phyloP scores from a whole-genome alignment of 139 green algal genomes.

The Zygnema cylindricum region DNA sequence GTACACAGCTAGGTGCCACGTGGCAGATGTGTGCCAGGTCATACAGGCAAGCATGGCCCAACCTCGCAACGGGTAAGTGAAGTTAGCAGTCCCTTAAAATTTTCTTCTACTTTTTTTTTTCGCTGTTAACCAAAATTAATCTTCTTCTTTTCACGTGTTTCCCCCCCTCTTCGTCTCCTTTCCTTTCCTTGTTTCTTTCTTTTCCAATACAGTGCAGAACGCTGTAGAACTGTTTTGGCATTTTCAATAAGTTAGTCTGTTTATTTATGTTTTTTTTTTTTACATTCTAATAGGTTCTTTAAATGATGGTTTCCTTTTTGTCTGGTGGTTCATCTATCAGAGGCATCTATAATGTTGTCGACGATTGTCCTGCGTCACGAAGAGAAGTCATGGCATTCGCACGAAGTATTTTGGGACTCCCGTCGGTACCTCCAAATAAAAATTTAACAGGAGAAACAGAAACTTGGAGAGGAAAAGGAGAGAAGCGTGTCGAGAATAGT shows the following conservation, averaged over 20 bases:
- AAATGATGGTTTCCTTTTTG: too few relatives aligned
- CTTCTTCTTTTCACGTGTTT: neutral
- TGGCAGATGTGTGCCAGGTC: slow-evolving; percentile 78
- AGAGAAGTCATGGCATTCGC: slow-evolving; percentile 68
- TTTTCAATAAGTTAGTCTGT: neutral
- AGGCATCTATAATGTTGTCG: slow-evolving; percentile 79
- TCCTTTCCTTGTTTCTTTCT: neutral
- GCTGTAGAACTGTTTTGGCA: neutral
- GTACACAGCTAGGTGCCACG: slow-evolving; percentile 76
- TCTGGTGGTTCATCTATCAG: too few relatives aligned
- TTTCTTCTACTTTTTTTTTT: neutral
- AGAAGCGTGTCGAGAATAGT: slow-evolving; percentile 78
- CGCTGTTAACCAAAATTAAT: neutral
- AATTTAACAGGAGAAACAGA: neutral
- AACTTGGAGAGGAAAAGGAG: slow-evolving; percentile 35
- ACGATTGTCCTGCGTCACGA: slow-evolving; percentile 77
- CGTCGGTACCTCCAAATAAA: neutral
- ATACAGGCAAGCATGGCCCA: slow-evolving; percentile 71
- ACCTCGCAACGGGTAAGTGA: slow-evolving; percentile 4
- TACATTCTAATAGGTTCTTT: too few relatives aligned
- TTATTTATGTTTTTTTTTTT: too few relatives aligned
- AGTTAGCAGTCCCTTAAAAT: neutral
- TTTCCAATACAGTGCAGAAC: neutral
- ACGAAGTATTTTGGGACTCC: slow-evolving; percentile 55
- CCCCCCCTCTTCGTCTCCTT: neutral